These are phyloP conservation scores for Coemansia sp. DNA, from an alignment of 192 early-diverging fungal species.

Conservation along the genomic window DNA sequence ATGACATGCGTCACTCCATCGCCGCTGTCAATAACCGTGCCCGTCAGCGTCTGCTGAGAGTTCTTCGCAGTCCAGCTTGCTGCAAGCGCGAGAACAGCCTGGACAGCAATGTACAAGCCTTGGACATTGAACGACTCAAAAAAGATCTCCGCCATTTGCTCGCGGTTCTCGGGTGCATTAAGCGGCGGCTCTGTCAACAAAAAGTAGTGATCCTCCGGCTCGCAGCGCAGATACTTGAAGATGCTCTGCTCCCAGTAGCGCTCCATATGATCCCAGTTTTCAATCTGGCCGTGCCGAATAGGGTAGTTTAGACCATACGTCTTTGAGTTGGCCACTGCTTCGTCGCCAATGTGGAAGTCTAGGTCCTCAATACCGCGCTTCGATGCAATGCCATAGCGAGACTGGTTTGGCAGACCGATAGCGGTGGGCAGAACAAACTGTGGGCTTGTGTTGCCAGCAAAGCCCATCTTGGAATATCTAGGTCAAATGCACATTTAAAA, in stretches of 20 bases:
- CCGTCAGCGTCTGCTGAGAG: constrained; percentile 86
- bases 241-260: constrained; percentile 98
- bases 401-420: constrained; percentile 68
- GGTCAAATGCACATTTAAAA: not conserved
- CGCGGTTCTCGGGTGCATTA: constrained; percentile 97
- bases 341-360: constrained; percentile 97
- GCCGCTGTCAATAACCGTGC: constrained; percentile 97
- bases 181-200: constrained; percentile 97
- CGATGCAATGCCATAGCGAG: constrained; percentile 77
- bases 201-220: constrained; percentile 98
- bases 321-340: constrained; percentile 88
- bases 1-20: constrained; percentile 99
- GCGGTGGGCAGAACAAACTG: constrained; percentile 96
- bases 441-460: constrained; percentile 94
- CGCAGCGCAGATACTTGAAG: constrained; percentile 97
- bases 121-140: constrained; percentile 99
- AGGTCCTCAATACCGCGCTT: constrained; percentile 98
- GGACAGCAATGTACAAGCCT: constrained; percentile 98
- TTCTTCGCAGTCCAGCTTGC: constrained; percentile 92
- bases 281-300: constrained; percentile 96
- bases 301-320: constrained; percentile 89
- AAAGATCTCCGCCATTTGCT: constrained; percentile 98
- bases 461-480: constrained; percentile 96
- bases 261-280: constrained; percentile 99
- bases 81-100: constrained; percentile 96